phyloP scores from a whole-genome alignment of 768 basidiomycete species.

The Strobilomyces dryophilus region DNA sequence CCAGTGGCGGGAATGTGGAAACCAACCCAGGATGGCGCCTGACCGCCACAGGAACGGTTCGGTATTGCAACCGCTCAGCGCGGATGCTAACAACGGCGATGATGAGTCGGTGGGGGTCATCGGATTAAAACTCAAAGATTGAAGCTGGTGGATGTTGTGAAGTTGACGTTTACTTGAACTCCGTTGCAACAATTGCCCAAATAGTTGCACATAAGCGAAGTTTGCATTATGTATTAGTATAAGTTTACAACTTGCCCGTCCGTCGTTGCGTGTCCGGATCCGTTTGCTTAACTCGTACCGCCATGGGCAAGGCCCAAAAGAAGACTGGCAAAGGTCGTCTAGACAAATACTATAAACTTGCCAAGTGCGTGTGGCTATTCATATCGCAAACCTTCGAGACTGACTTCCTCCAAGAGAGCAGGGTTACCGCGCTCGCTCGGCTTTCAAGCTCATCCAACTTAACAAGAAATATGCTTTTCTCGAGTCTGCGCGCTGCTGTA shows the following conservation, averaged over 20 bases:
- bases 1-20: not conserved
- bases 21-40: constrained; percentile 40
- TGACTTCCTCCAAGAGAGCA: constrained; percentile 67
- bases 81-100: constrained; percentile 27
- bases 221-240: no score
- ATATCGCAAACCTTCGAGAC: constrained; percentile 4
- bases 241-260: no score
- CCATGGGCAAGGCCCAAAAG: constrained; percentile 81
- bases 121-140: not conserved
- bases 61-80: constrained; percentile 2
- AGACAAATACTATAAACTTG: constrained; percentile 96
- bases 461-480: constrained; percentile 97
- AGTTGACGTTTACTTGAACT: not conserved
- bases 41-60: constrained; percentile 38
- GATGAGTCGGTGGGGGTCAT: constrained; percentile 23
- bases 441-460: constrained; percentile 97
- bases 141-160: no score
- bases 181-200: no score
- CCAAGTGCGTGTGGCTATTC: constrained; percentile 51
- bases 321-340: constrained; percentile 95
- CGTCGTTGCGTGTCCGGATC: no score
- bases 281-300: not conserved
- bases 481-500: constrained; percentile 84
- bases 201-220: constrained; percentile 11
- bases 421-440: constrained; percentile 98